Evolutionary conservation across 129 eudicot species (phyloP).

Genomic region (Flaveria linearis): DNA sequence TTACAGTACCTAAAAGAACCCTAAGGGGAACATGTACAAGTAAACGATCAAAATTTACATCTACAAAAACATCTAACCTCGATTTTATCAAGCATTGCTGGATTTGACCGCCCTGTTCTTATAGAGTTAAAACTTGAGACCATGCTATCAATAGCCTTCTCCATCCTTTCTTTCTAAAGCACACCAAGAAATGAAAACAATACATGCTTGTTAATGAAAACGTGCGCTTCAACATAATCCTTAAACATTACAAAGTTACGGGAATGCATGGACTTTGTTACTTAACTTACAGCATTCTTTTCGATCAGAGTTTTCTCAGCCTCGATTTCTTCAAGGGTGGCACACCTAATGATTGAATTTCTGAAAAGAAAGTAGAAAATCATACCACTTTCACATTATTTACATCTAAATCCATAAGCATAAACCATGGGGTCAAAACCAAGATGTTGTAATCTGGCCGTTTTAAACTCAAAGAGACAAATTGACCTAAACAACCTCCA

Average conservation of each 20-base stretch:
- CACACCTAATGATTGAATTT: constrained; percentile 55
- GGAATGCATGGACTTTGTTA: neutral
- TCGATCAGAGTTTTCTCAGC: constrained; percentile 82
- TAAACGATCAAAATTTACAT: neutral
- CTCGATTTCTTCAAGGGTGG: constrained; percentile 87
- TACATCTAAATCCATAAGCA: constrained; percentile 2
- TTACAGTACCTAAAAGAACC: neutral
- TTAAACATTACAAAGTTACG: neutral
- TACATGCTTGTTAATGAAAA: neutral
- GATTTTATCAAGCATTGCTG: constrained; percentile 87
- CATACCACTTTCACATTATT: neutral
- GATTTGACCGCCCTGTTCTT: constrained; percentile 86
- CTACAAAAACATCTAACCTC: constrained; percentile 51
- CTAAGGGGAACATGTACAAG: neutral
- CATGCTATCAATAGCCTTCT: constrained; percentile 77
- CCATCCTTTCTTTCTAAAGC: constrained; percentile 88
- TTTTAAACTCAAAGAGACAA: neutral
- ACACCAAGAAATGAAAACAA: constrained; percentile 9
- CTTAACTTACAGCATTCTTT: constrained; percentile 60
- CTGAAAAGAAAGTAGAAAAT: constrained; percentile 41
- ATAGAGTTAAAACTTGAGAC: constrained; percentile 72
- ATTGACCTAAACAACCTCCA: constrained; percentile 9
- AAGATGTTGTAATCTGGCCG: neutral
- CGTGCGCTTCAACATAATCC: neutral
- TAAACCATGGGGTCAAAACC: neutral